Evolutionary conservation across 1,284 basidiomycete species (phyloP).

Genomic region (Austroboletus novae-zelandiae): DNA sequence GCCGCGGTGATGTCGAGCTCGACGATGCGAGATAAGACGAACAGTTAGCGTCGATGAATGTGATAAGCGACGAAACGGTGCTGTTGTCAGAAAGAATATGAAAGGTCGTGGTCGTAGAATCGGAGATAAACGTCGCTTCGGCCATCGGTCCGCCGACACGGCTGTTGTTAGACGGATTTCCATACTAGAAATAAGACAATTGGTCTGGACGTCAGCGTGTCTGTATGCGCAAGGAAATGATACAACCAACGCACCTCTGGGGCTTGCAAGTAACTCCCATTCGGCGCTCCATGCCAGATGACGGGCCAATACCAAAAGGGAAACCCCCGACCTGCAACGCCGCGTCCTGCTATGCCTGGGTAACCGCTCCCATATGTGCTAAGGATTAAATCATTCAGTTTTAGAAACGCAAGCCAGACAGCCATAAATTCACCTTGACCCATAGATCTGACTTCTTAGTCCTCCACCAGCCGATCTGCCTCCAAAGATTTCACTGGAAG

Average conservation of each 20-base stretch:
- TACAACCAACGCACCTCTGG: conserved; percentile 16
- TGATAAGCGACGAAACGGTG: conserved; percentile 50
- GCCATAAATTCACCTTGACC: conserved; percentile 35
- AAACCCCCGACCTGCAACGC: conserved; percentile 34
- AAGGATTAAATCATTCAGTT: not conserved
- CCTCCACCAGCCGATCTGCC: conserved; percentile 44
- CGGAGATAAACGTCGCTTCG: conserved; percentile 50
- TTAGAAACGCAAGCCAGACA: not conserved
- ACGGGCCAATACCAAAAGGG: conserved; percentile 40
- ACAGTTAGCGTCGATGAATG: conserved; percentile 47
- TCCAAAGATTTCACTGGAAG: conserved; percentile 41
- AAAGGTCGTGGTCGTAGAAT: conserved; percentile 38
- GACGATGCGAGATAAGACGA: conserved; percentile 31
- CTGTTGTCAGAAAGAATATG: conserved; percentile 57
- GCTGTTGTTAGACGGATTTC: conserved; percentile 46
- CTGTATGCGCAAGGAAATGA: not conserved
- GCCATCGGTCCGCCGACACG: conserved; percentile 59
- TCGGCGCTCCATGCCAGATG: conserved; percentile 23
- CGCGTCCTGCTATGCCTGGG: conserved; percentile 28
- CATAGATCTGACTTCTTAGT: conserved; percentile 38
- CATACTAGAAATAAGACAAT: conserved; percentile 44
- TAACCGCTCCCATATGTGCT: conserved; percentile 42
- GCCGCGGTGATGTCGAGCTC: conserved; percentile 19
- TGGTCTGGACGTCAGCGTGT: not conserved
- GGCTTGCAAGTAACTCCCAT: conserved; percentile 15